phyloP scores from a whole-genome alignment of 495 filamentous ascomycete species.

The Sordaria brevicollis region DNA sequence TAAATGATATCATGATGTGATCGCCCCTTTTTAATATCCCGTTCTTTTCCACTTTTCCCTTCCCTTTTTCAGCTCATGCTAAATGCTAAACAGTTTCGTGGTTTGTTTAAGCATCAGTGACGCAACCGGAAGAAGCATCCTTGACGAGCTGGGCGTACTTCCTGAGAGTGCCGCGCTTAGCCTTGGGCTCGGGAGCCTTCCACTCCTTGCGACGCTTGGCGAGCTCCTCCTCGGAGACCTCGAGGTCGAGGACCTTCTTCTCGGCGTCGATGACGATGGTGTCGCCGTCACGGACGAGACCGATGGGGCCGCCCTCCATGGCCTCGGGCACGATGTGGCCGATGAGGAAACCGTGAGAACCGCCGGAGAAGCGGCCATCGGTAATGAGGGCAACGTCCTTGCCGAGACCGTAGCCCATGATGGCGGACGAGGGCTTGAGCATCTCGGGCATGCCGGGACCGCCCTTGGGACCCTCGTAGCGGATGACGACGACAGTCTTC shows the following conservation, averaged over 20 bases:
- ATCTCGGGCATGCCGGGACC: conserved; percentile 82
- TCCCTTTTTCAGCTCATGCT: neutral
- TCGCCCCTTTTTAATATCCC: neutral
- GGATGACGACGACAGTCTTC: conserved; percentile 95
- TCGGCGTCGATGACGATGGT: conserved; percentile 63
- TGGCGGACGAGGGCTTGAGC: conserved; percentile 72
- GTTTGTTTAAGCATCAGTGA: conserved; percentile 57
- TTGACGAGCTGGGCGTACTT: conserved; percentile 64
- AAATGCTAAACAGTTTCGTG: neutral
- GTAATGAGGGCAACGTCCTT: conserved; percentile 75
- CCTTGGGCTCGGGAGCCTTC: conserved; percentile 55
- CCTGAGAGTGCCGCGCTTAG: conserved; percentile 60
- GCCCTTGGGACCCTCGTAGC: conserved; percentile 82
- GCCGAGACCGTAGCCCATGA: conserved; percentile 79
- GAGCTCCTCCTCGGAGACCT: conserved; percentile 54
- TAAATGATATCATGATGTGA: neutral
- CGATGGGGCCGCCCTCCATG: conserved; percentile 59
- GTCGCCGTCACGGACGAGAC: conserved; percentile 58
- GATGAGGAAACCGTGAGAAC: conserved; percentile 70
- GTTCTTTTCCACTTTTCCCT: too few relatives aligned
- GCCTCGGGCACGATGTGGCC: conserved; percentile 67
- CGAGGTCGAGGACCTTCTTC: conserved; percentile 47
- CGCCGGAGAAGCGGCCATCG: conserved; percentile 68
- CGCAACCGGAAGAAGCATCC: conserved; percentile 71
- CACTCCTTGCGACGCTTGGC: conserved; percentile 52